These are phyloP conservation scores for Pyricularia pennisetigena DNA, from an alignment of 2,329 filamentous ascomycete genomes.

Conservation along the genomic window DNA sequence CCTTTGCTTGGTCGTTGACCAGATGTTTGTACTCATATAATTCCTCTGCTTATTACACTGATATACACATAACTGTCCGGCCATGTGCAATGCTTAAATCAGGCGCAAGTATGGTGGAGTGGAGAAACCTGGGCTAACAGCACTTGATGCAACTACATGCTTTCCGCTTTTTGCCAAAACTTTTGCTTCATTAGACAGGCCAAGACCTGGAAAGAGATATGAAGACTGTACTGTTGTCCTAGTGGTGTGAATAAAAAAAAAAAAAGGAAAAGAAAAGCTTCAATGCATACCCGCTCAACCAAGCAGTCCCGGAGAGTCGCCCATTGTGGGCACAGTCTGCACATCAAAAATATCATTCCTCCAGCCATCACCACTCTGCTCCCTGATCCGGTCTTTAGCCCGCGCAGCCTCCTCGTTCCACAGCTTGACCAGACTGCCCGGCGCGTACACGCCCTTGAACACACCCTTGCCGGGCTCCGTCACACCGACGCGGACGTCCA, in stretches of 20 bases:
- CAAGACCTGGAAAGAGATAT: background rate
- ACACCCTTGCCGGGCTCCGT: slow-evolving; percentile 43
- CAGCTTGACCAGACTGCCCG: slow-evolving; percentile 80
- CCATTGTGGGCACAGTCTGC: slow-evolving; percentile 14
- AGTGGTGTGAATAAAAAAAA: background rate
- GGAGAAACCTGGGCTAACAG: too few species aligned
- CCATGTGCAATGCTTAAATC: too few species aligned
- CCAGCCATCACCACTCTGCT: slow-evolving; percentile 65
- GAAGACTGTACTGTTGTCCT: background rate
- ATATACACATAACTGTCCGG: too few species aligned
- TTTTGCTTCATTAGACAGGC: background rate
- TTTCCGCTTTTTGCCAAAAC: background rate
- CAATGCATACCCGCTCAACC: background rate
- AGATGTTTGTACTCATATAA: too few species aligned
- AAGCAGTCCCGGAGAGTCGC: background rate
- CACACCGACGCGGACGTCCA: slow-evolving; percentile 66
- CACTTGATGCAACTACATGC: background rate
- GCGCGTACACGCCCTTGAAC: slow-evolving; percentile 79
- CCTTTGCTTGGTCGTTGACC: too few species aligned
- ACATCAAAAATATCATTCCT: slow-evolving; percentile 72
- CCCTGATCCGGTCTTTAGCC: slow-evolving; percentile 65
- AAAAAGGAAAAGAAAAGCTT: background rate
- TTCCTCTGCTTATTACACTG: too few species aligned
- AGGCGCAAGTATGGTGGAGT: too few species aligned
- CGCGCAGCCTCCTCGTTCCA: slow-evolving; percentile 71